A percentile compares a stretch with the other conserved stretches of the same genome.
These are phyloP conservation scores for Caryopteris hybrid DNA, from an alignment of 305 asterid genomes.

Conservation along the genomic window DNA sequence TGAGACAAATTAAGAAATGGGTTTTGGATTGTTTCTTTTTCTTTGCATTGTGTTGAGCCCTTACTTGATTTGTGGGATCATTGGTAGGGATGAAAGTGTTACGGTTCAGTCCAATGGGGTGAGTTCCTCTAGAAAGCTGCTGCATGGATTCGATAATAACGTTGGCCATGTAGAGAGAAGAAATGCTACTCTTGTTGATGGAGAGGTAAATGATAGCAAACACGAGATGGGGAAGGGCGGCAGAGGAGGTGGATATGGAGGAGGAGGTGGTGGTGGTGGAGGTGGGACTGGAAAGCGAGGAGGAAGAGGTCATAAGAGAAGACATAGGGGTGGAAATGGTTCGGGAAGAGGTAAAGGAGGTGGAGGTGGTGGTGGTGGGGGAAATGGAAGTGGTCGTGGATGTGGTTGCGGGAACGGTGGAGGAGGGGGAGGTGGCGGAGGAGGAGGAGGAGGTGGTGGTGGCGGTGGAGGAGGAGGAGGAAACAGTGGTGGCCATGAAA, in stretches of 20 bases:
- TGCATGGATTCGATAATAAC: slow-evolving; percentile 7
- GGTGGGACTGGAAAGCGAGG: not conserved
- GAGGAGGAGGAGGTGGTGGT: not conserved
- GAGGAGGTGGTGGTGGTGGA: not conserved
- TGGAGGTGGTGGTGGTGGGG: slow-evolving; percentile 13
- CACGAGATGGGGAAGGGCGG: slow-evolving; percentile 14
- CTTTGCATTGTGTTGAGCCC: slow-evolving; percentile 26
- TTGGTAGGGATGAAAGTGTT: slow-evolving; percentile 7
- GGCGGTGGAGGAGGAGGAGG: not conserved
- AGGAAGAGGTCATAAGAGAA: not conserved
- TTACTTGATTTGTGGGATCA: slow-evolving; percentile 23
- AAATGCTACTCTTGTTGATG: slow-evolving; percentile 11
- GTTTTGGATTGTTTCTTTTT: slow-evolving; percentile 16
- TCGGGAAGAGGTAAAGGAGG: not conserved
- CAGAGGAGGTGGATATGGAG: slow-evolving; percentile 14
- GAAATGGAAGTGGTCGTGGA: slow-evolving; percentile 2
- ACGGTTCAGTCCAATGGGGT: not conserved
- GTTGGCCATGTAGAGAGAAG: not conserved
- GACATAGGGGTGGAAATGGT: slow-evolving; percentile 8
- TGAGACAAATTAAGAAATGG: slow-evolving; percentile 21
- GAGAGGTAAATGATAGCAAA: not conserved
- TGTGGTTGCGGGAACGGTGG: not conserved
- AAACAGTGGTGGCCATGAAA: not conserved
- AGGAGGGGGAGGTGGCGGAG: not conserved
- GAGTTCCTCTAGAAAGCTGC: not conserved